Evolutionary conservation across 2,329 filamentous ascomycete species (phyloP).

Genomic region (Hypoxylon sp.): DNA sequence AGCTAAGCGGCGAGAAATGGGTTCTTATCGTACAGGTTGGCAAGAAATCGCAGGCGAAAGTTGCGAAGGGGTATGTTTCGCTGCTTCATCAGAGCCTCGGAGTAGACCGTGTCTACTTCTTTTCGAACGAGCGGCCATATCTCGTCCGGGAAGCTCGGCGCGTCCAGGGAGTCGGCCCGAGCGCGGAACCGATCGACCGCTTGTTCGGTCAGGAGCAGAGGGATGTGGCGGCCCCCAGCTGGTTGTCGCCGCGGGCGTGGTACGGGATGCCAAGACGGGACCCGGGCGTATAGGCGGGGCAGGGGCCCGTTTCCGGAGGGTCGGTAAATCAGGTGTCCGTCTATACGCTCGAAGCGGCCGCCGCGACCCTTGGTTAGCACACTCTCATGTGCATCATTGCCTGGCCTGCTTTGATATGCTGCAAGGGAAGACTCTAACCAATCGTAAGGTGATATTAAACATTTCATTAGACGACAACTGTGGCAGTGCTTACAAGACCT

Average conservation of each 20-base stretch:
- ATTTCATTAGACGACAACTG: too few relatives aligned
- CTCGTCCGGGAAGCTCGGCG: slow-evolving; percentile 30
- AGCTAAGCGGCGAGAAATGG: slow-evolving; percentile 33
- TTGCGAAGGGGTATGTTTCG: too few relatives aligned
- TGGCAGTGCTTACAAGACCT: too few relatives aligned
- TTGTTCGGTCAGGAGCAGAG: slow-evolving; percentile 27
- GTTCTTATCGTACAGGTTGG: too few relatives aligned
- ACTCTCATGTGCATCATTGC: too few relatives aligned
- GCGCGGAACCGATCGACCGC: slow-evolving; percentile 23
- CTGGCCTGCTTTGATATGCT: too few relatives aligned
- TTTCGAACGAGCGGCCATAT: slow-evolving; percentile 36
- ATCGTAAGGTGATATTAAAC: too few relatives aligned
- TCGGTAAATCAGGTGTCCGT: slow-evolving; percentile 18
- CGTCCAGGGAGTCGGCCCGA: slow-evolving; percentile 23
- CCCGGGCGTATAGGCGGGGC: slow-evolving; percentile 35
- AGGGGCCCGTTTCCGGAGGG: slow-evolving; percentile 35
- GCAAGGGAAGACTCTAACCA: too few relatives aligned
- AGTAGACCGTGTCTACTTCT: slow-evolving; percentile 36
- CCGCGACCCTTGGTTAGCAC: slow-evolving; percentile 38
- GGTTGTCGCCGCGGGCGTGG: slow-evolving; percentile 39
- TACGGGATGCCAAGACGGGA: slow-evolving; percentile 39
- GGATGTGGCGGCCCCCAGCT: slow-evolving; percentile 30
- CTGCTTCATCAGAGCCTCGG: slow-evolving; percentile 21
- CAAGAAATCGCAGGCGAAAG: too few relatives aligned
- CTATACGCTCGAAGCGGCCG: slow-evolving; percentile 24